phyloP scores from a whole-genome alignment of 179 eudicot genomes.

The Corrigiola litoralis region DNA sequence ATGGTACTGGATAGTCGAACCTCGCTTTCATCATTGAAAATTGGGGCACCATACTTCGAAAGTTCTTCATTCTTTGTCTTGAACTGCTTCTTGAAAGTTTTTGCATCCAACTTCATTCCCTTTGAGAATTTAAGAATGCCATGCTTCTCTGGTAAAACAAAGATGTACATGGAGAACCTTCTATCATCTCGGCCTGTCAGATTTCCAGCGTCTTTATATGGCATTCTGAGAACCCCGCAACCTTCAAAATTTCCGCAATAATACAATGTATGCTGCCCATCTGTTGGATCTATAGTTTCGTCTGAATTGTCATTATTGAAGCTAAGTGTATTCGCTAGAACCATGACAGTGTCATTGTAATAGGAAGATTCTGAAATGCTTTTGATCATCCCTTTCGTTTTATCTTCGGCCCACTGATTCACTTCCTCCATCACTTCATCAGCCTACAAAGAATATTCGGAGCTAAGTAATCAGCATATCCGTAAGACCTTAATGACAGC shows the following conservation, averaged over 20 bases:
- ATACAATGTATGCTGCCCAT: not conserved
- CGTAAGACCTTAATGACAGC: not conserved
- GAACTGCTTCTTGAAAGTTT: not conserved
- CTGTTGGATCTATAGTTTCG: not conserved
- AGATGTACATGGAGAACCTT: conserved; percentile 24
- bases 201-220: not conserved
- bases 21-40: conserved; percentile 20
- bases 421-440: conserved; percentile 16
- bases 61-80: not conserved
- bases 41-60: conserved; percentile 16
- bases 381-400: conserved; percentile 20
- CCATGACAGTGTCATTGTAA: conserved; percentile 20
- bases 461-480: too few species aligned
- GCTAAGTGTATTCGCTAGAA: conserved; percentile 10
- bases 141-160: not conserved
- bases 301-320: conserved; percentile 1
- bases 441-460: conserved; percentile 1
- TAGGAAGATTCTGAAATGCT: not conserved
- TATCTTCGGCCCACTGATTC: not conserved
- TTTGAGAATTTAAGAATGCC: not conserved
- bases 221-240: conserved; percentile 15
- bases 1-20: conserved; percentile 7
- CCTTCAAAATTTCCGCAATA: conserved; percentile 10
- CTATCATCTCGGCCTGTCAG: not conserved
- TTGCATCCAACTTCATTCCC: not conserved